These are phyloP conservation scores for Fusarium poae DNA, from an alignment of 2,329 filamentous ascomycete genomes.

Conservation along the genomic window DNA sequence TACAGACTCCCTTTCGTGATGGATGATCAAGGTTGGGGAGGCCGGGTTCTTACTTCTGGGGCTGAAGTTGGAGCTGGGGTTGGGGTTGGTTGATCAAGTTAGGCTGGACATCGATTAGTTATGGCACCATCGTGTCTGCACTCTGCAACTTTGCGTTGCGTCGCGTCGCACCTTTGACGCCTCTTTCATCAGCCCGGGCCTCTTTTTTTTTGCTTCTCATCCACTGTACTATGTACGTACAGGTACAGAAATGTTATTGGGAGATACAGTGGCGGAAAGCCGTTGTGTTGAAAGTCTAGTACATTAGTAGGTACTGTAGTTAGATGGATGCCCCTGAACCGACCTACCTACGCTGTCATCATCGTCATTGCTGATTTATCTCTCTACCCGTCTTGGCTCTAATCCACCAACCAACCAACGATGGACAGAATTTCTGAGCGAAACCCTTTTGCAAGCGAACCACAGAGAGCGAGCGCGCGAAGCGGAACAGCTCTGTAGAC, in stretches of 20 bases:
- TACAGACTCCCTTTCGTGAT: neutral
- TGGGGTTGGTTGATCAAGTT: constrained; percentile 6
- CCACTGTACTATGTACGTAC: too few relatives aligned
- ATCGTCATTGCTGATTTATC: constrained; percentile 38
- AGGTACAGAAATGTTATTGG: neutral
- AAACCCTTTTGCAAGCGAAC: constrained; percentile 8
- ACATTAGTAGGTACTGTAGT: too few relatives aligned
- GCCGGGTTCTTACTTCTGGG: constrained; percentile 5
- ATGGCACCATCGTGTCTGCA: constrained; percentile 30
- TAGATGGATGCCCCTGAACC: constrained; percentile 26
- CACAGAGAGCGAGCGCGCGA: constrained; percentile 12
- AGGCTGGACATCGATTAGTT: constrained; percentile 4
- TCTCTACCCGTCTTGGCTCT: constrained; percentile 37
- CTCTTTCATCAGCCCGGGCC: constrained; percentile 30
- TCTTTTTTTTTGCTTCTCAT: constrained; percentile 7
- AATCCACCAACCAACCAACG: constrained; percentile 36
- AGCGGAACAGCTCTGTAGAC: constrained; percentile 3
- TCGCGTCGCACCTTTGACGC: constrained; percentile 28
- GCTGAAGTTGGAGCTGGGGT: constrained; percentile 30
- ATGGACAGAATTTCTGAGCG: constrained; percentile 13
- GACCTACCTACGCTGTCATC: constrained; percentile 32
- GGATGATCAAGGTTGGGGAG: constrained; percentile 10
- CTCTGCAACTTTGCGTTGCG: constrained; percentile 17
- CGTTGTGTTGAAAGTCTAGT: neutral
- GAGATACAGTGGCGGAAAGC: neutral